A percentile compares a stretch with the other conserved stretches of the same genome.
phyloP scores from a whole-genome alignment of 2,329 filamentous ascomycete genomes.

The Hymenoscyphus scutula region DNA sequence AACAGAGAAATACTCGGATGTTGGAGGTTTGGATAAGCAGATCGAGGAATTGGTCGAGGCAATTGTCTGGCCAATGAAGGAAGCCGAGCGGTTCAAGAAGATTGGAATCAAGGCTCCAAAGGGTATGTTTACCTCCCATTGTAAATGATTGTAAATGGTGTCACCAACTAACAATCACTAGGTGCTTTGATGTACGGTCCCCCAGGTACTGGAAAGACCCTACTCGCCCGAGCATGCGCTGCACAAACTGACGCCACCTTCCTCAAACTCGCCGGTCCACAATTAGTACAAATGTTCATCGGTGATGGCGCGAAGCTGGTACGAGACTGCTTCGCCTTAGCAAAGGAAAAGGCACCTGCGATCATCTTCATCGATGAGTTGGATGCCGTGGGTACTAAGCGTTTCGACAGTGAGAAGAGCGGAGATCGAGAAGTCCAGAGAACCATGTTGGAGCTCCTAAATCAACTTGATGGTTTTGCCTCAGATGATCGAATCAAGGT shows the following conservation, averaged over 20 bases:
- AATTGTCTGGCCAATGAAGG: conserved; percentile 99
- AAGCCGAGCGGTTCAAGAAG: conserved; percentile 98
- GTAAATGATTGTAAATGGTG: not conserved
- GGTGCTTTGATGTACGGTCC: conserved; percentile 98
- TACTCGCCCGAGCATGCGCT: conserved; percentile 91
- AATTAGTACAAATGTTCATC: conserved; percentile 99
- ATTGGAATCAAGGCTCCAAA: conserved; percentile 99
- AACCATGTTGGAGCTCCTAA: conserved; percentile 97
- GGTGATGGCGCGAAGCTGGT: conserved; percentile 97
- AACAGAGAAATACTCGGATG: conserved; percentile 97
- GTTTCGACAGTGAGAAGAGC: conserved; percentile 97
- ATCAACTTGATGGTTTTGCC: conserved; percentile 97
- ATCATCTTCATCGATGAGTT: conserved; percentile 99
- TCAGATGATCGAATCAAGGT: conserved; percentile 97
- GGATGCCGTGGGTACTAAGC: conserved; percentile 97
- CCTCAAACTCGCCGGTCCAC: conserved; percentile 94
- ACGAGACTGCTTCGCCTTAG: conserved; percentile 93
- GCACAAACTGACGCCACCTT: conserved; percentile 98
- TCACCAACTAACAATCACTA: conserved; percentile 39
- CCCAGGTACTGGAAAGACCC: conserved; percentile 85
- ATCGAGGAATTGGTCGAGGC: conserved; percentile 98
- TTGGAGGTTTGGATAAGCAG: conserved; percentile 96
- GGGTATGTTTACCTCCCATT: conserved; percentile 57
- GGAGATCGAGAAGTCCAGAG: conserved; percentile 97
- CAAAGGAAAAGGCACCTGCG: conserved; percentile 97